Conservation (phyloP, 176 grass and related monocot species). For the Juncus effusus region DNA sequence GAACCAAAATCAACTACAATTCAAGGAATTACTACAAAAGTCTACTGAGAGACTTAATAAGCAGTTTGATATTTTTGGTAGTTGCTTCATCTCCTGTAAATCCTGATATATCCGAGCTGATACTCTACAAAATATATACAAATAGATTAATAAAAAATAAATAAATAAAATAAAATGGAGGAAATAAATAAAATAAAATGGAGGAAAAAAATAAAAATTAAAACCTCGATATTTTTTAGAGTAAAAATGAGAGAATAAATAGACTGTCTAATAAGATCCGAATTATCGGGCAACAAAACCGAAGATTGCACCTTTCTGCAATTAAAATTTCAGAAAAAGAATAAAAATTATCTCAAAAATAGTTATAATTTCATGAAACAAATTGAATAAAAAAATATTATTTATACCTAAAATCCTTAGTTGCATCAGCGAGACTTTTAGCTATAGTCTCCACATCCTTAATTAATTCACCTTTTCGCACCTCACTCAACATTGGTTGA, state of each 20-base stretch:
- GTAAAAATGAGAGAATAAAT: conserved; percentile 90
- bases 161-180: background rate
- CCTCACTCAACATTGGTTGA: conserved; percentile 79
- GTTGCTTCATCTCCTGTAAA: conserved; percentile 88
- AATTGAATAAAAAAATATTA: background rate
- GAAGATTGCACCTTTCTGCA: conserved; percentile 81
- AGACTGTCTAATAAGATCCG: conserved; percentile 77
- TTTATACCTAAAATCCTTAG: conserved; percentile 69
- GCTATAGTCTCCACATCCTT: conserved; percentile 94
- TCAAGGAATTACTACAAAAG: conserved; percentile 51
- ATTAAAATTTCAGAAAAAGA: conserved; percentile 9
- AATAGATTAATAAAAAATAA: conserved; percentile 3
- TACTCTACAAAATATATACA: conserved; percentile 49
- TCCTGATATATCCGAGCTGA: conserved; percentile 88
- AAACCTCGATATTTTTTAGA: conserved; percentile 91
- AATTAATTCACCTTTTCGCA: conserved; percentile 58
- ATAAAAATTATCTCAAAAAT: background rate
- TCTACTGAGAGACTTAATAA: conserved; percentile 94
- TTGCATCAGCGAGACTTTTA: conserved; percentile 74
- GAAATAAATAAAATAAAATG: background rate
- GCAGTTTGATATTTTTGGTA: conserved; percentile 67
- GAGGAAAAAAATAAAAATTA: background rate
- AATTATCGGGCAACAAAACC: conserved; percentile 71
- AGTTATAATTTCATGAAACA: background rate
- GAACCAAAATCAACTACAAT: conserved; percentile 13